Conservation (phyloP, 1,284 basidiomycete genomes). For the Abortiporus biennis region DNA sequence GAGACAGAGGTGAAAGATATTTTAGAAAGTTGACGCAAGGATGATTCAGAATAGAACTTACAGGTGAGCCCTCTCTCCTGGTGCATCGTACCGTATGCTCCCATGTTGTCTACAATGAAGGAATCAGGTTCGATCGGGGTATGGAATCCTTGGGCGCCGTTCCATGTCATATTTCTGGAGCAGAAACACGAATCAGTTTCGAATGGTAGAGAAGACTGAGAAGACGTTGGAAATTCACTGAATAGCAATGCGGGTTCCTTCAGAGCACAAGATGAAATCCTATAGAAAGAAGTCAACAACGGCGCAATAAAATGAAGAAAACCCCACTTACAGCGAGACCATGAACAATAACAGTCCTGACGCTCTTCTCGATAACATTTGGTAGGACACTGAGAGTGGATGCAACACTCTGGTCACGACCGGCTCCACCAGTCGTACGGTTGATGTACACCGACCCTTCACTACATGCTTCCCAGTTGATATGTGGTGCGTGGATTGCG, state of each 20-base stretch:
- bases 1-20: not conserved
- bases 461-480: constrained; percentile 61
- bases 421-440: constrained; percentile 1
- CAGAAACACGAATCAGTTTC: not conserved
- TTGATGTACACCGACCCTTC: constrained; percentile 47
- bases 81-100: constrained; percentile 57
- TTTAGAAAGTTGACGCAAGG: not conserved
- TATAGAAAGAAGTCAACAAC: not conserved
- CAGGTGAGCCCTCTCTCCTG: constrained; percentile 49
- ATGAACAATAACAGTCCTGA: constrained; percentile 63
- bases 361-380: constrained; percentile 70
- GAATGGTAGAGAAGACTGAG: constrained; percentile 49
- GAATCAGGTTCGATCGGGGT: constrained; percentile 57
- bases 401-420: constrained; percentile 51
- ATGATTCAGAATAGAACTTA: not conserved
- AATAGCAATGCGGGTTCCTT: not conserved
- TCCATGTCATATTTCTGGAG: constrained; percentile 62
- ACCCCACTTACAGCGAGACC: constrained; percentile 49
- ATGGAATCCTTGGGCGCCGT: constrained; percentile 67
- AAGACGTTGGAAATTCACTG: constrained; percentile 52
- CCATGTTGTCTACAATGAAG: constrained; percentile 64
- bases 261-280: constrained; percentile 2
- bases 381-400: constrained; percentile 61
- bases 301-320: constrained; percentile 57
- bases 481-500: constrained; percentile 68